Evolutionary conservation across 176 grass and related monocot species (phyloP).

Genomic region (Hordeum vulgare): MorexV3_pseudomolecules_assembly NC_058524.1:9169992-9170491

Average conservation of each 20-base stretch:
- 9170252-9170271: too few relatives aligned
- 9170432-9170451: neutral
- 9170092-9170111: neutral
- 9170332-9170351: neutral
- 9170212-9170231: neutral
- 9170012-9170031: neutral
- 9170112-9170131: neutral
- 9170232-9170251: neutral
- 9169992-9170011: constrained; percentile 31
- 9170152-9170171: too few relatives aligned
- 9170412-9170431: neutral
- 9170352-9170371: neutral
- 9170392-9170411: neutral
- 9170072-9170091: neutral
- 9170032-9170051: constrained; percentile 12
- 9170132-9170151: neutral
- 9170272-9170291: too few relatives aligned
- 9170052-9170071: neutral
- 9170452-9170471: constrained; percentile 35
- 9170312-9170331: neutral
- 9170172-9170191: too few relatives aligned
- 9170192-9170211: neutral
- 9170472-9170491: constrained; percentile 16
- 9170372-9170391: neutral
- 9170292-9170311: neutral